Evolutionary conservation across 1,284 basidiomycete species (phyloP).

Genomic region (Austroboletus sp.): DNA sequence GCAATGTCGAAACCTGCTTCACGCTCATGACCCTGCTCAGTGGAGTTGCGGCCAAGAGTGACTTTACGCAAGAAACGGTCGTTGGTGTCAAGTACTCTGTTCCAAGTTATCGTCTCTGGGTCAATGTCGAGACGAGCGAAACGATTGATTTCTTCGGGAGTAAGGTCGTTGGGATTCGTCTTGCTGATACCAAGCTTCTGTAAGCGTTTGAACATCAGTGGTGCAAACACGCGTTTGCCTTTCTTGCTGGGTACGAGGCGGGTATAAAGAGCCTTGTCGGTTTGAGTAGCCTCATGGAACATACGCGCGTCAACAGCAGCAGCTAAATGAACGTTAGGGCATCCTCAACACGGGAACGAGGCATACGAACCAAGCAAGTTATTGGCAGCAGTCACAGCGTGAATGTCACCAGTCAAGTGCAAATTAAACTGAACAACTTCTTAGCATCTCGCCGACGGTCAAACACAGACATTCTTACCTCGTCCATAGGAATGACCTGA

Average conservation of each 20-base stretch:
- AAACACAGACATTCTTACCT: conserved; percentile 47
- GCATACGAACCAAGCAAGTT: conserved; percentile 71
- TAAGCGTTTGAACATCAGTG: conserved; percentile 92
- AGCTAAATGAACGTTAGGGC: conserved; percentile 43
- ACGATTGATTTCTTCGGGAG: conserved; percentile 82
- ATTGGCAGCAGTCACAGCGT: conserved; percentile 96
- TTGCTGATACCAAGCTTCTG: conserved; percentile 94
- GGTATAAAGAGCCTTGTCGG: conserved; percentile 90
- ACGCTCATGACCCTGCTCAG: conserved; percentile 86
- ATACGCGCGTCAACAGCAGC: conserved; percentile 96
- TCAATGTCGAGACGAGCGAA: conserved; percentile 94
- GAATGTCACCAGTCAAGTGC: conserved; percentile 96
- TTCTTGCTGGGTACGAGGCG: conserved; percentile 91
- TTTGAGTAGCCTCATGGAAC: conserved; percentile 95
- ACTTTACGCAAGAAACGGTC: conserved; percentile 95
- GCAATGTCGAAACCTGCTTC: conserved; percentile 94
- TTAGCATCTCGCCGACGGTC: conserved; percentile 4
- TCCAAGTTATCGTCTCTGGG: conserved; percentile 91
- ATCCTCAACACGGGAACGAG: background rate
- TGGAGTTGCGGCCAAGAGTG: conserved; percentile 83
- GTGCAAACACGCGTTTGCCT: conserved; percentile 90
- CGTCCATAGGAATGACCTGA: conserved; percentile 98
- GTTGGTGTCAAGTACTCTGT: conserved; percentile 94
- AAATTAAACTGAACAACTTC: conserved; percentile 69
- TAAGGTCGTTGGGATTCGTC: conserved; percentile 87